Base-by-base conservation (phyloP, 495 filamentous ascomycete species). In the Annulohypoxylon bovei region DNA sequence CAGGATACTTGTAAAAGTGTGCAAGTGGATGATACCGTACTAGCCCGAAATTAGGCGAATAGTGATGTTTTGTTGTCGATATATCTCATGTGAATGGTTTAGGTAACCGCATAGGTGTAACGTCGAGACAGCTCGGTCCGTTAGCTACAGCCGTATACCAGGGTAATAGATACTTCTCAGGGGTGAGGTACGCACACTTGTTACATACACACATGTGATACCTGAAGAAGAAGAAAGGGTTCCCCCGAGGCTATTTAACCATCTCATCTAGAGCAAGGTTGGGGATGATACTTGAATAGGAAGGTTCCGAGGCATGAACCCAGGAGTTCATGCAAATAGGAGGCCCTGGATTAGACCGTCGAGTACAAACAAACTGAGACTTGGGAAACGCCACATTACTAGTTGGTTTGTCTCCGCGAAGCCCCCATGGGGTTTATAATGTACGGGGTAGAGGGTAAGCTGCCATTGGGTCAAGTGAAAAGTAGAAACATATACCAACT, bases 261-360 rank as follows among this genome's bases (percentile, higher is more conserved):
- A 33, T 35, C 49, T 32, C 27, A 49, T 8, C 14, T 20, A 25
- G 22, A 1, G 1, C 44, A 14, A 33, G 5, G 27, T 16, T 56
- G 22, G 27, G 5, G 27, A 47, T 20, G n/a, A 46, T 56, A 20
- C 62, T 56, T 35, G 40, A 47, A 53, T 16, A 65, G 62, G 62
- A 65, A 65, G 62, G 50, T 56, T 35, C n/a, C 22, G 14, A 33
- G 25, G 27, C 27, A 56, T 11, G 1, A 39, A 39, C 3, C 1
- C 25, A 16, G 12, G 7, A n/a, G 11, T 23, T 27, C 18, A 7
- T 39, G 53, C 18, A 39, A 6, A 39, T 27, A 53, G 6, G 49
- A 33, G 7, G 49, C n/a, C n/a, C 16, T 16, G 18, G 20, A 16
- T 33, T 28, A 18, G 28, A n/a, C 3, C 27, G 3, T 30, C 8